Evolutionary conservation across 2,329 filamentous ascomycete species (phyloP), one percentile per base, ranked within the genome.

Genomic region (Scedosporium apiospermum): DNA sequence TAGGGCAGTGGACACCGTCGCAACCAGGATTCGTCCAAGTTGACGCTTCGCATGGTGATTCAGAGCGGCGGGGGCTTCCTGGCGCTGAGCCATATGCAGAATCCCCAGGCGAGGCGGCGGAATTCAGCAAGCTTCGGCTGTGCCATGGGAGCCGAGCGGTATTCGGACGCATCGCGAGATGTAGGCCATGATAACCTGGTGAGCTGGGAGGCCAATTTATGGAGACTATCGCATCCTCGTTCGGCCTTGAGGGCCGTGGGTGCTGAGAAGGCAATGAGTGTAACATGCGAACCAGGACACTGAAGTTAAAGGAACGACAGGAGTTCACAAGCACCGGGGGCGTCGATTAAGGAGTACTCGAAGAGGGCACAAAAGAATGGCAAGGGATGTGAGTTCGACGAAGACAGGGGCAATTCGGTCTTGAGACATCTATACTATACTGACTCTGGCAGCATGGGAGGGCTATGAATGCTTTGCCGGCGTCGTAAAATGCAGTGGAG

Each of bases 71-170:
- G 4, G 58, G 60, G n/a, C 49, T 61, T 18, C n/a, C 60, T 30
- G 18, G 18, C 12, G 60, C 21, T 23, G 60, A 61, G 21, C 60
- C 60, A 34, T 61, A 61, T 14, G 44, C 60, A 7, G 60, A 61
- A 55, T 61, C 60, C n/a, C 30, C 30, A n/a, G 60, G 46, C 5
- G 60, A 61, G 9, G 23, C 7, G 6, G 26, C 49, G 21, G 21
- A n/a, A 18, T 55, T 26, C 6, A 4, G 60, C 9, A 41, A 23
- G 16, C 23, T n/a, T 6, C 10, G 46, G 30, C 30, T 34, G 1
- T 38, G 46, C 46, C 46, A 27, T 49, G 51, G 51, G 23, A 55
- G 51, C 9, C 12, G 23, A 6, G 51, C 21, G 12, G 51, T 27
- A 23, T 26, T 27, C 12, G 23, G 21, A 14, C 18, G 51, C n/a